A percentile compares a stretch with the other conserved stretches of the same genome.
Evolutionary conservation across 768 basidiomycete species (phyloP).

Genomic region (Suillus variegatus): DNA sequence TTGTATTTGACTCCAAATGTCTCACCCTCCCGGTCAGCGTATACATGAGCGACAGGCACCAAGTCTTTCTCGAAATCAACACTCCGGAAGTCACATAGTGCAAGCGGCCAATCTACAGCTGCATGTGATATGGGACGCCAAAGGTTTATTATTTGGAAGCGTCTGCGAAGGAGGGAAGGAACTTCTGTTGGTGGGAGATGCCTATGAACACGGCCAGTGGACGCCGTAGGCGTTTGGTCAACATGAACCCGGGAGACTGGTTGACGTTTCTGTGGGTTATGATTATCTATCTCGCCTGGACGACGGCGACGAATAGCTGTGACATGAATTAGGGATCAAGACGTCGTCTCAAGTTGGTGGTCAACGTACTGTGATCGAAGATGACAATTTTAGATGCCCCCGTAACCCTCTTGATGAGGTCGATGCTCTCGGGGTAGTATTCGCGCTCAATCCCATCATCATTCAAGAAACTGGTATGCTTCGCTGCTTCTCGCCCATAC

Average conservation of each 20-base stretch:
- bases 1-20: conserved; percentile 41
- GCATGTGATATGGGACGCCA: conserved; percentile 52
- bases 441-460: no score
- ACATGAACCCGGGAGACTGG: conserved; percentile 45
- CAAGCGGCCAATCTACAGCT: conserved; percentile 49
- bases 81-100: conserved; percentile 48
- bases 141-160: conserved; percentile 56
- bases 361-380: no score
- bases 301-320: conserved; percentile 45
- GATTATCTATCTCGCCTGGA: conserved; percentile 36
- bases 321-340: not conserved
- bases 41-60: conserved; percentile 37
- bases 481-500: no score
- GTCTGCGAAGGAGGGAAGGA: conserved; percentile 38
- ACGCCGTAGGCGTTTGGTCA: conserved; percentile 45
- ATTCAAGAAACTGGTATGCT: no score
- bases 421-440: no score
- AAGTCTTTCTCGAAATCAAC: conserved; percentile 41
- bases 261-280: conserved; percentile 40
- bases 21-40: conserved; percentile 47
- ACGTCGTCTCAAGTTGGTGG: no score
- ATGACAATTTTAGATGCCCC: no score
- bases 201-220: conserved; percentile 42
- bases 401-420: no score
- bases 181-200: conserved; percentile 45